Evolutionary conservation across 257 asterid genomes (phyloP), one percentile per base, ranked within the genome.

Genomic region (Solanum gracilifrons): DNA sequence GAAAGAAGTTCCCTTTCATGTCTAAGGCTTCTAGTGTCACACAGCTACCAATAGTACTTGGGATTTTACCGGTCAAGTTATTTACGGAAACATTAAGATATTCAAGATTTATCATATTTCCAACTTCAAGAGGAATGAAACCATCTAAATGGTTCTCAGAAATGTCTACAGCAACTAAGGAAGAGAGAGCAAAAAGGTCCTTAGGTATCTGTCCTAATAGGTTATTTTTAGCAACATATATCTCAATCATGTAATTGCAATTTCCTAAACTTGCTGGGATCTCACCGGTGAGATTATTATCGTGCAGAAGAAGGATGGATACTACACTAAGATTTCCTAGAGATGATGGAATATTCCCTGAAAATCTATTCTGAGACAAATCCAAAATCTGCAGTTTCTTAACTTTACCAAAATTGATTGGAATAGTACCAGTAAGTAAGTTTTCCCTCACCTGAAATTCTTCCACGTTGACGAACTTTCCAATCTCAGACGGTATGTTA

Each of bases 31-130:
- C 89, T 35, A 90, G 55, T 27, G 86, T 86, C 2, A 41, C 62
- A 75, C 92, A 90, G 29, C 88, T 86, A 6, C 90, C 90, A 64
- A 90, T 71, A 29, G 83, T 86, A 73, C 46, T 72, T 4, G 90
- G 89, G 82, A 88, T 86, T 64, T 35, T 86, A 76, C 88, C 89
- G 7, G 36, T 58, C 21, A 90, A 39, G 16, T 88, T 88, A 55
- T 90, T 90, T 60, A 23, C 21, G 2, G 89, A 90, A 58, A 88
- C 69, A 71, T 87, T 85, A 12, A 88, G 68, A 48, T 76, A 48
- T 36, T 55, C 87, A 13, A 90, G 87, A 72, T 88, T 86, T 68
- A 46, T 85, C 75, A 86, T 41, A 21, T 23, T 77, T 58, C 88
- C 89, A 16, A 84, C 90, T 86, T 87, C 92, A 37, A 33, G 23